phyloP scores from a whole-genome alignment of 2,329 filamentous ascomycete genomes.

The Hypoxylon sp. region DNA sequence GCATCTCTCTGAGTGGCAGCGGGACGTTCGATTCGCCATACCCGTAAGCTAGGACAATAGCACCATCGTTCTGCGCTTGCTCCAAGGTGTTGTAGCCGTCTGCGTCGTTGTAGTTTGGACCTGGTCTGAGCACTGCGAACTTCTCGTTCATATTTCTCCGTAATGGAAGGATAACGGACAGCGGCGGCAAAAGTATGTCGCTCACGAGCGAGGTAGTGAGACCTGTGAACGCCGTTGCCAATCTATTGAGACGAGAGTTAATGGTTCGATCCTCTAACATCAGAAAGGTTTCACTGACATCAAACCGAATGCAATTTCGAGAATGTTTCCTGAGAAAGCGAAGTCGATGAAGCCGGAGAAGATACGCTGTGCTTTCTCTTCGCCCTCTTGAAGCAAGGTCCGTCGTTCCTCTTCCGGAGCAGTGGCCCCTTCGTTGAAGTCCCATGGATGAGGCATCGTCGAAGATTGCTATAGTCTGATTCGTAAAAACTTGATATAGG shows the following conservation, averaged over 20 bases:
- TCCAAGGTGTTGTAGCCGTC: slow-evolving; percentile 78
- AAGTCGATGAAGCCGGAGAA: slow-evolving; percentile 79
- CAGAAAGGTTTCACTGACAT: slow-evolving; percentile 68
- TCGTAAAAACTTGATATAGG: neutral
- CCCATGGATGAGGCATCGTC: slow-evolving; percentile 34
- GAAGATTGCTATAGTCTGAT: neutral
- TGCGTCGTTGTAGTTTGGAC: slow-evolving; percentile 66
- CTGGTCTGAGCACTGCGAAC: slow-evolving; percentile 75
- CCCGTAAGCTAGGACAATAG: slow-evolving; percentile 80
- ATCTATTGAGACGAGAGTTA: slow-evolving; percentile 58
- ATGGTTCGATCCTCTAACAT: neutral
- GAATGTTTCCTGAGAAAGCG: slow-evolving; percentile 80
- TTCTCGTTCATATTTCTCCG: slow-evolving; percentile 81
- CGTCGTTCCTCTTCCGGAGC: slow-evolving; percentile 55
- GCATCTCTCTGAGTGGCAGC: neutral
- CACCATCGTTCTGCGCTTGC: slow-evolving; percentile 78
- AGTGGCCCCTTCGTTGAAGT: slow-evolving; percentile 24
- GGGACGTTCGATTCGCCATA: slow-evolving; percentile 49
- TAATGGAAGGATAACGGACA: slow-evolving; percentile 78
- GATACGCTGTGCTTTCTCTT: slow-evolving; percentile 64
- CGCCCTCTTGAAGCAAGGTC: slow-evolving; percentile 63
- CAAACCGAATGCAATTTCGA: slow-evolving; percentile 81
- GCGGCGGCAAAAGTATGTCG: slow-evolving; percentile 77
- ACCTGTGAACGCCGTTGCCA: slow-evolving; percentile 79
- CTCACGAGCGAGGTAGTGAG: slow-evolving; percentile 80